Base-by-base conservation (phyloP, 2,329 filamentous ascomycete genomes). In the Neonectria punicea region DNA sequence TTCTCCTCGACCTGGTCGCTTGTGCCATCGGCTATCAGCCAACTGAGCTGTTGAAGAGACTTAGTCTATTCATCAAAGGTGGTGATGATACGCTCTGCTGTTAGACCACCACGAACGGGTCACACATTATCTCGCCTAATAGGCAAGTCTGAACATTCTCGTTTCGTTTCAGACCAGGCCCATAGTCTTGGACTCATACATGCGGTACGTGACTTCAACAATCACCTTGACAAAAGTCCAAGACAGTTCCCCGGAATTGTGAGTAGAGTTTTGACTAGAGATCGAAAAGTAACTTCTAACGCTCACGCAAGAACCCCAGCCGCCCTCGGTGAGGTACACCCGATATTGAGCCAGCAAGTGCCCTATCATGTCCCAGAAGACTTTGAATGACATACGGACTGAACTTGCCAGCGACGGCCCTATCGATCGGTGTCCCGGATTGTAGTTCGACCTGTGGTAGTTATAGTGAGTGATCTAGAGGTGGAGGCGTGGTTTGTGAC, bases 371-470 rank as follows among this genome's bases (percentile, higher is more conserved):
- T 25, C 25, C 5, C 25, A 25, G 25, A 25, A 25, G 25, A 25
- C 5, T 25, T 25, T 25, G 25, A n/a, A n/a, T n/a, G n/a, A n/a
- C 76, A 53, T 25, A 25, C 25, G 25, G 25, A 25, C 73, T 62
- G n/a, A n/a, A n/a, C n/a, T n/a, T n/a, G n/a, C n/a, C n/a, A n/a
- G n/a, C n/a, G n/a, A n/a, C n/a, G n/a, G n/a, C n/a, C n/a, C n/a
- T n/a, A n/a, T n/a, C n/a, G n/a, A n/a, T n/a, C n/a, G n/a, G n/a
- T n/a, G n/a, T n/a, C n/a, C n/a, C n/a, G n/a, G n/a, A n/a, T n/a
- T 13, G 50, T 78, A 14, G 69, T 74, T 25, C 74, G 75, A 32
- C 75, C 76, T 18, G 9, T 30, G 76, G 76, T 0, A 75, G 74
- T 5, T 77, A 70, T 47, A 8, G 30, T 76, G 1, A 75, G 75